phyloP scores from a whole-genome alignment of 768 basidiomycete species.

The Kwoniella botswanensis region DNA sequence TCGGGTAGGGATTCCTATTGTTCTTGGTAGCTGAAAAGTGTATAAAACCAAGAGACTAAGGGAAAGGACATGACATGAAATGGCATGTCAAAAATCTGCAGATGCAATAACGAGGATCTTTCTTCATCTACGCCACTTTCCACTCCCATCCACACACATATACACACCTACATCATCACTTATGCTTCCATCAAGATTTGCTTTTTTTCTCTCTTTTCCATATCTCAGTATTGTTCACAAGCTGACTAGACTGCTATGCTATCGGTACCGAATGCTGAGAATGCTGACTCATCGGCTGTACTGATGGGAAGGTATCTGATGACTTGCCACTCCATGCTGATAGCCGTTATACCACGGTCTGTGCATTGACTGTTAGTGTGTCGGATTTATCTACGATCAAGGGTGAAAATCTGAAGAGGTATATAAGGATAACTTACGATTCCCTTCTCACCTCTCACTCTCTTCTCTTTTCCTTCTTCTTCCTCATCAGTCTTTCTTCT shows the following conservation, averaged over 20 bases:
- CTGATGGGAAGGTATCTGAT: not conserved
- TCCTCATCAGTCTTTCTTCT: not conserved
- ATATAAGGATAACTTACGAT: not conserved
- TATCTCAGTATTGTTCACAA: not conserved
- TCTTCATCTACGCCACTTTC: not conserved
- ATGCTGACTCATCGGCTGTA: not conserved
- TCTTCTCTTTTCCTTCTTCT: not conserved
- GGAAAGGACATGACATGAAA: not conserved
- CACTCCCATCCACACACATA: not conserved
- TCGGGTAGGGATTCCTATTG: too few relatives aligned
- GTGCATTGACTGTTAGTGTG: not conserved
- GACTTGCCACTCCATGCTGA: not conserved
- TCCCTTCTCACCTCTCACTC: too few relatives aligned
- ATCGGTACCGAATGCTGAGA: not conserved
- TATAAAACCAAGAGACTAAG: not conserved
- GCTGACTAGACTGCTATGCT: not conserved
- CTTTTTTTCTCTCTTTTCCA: not conserved
- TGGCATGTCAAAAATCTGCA: not conserved
- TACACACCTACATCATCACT: not conserved
- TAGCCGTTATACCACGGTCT: not conserved
- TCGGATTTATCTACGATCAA: conserved; percentile 9
- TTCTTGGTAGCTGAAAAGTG: too few relatives aligned
- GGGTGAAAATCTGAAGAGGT: not conserved
- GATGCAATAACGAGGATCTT: not conserved
- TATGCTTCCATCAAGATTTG: too few relatives aligned